A percentile compares a stretch with the other conserved stretches of the same genome.
Conservation (phyloP, 1,284 basidiomycete genomes). For the Mycosarcoma mackinlayi region DNA sequence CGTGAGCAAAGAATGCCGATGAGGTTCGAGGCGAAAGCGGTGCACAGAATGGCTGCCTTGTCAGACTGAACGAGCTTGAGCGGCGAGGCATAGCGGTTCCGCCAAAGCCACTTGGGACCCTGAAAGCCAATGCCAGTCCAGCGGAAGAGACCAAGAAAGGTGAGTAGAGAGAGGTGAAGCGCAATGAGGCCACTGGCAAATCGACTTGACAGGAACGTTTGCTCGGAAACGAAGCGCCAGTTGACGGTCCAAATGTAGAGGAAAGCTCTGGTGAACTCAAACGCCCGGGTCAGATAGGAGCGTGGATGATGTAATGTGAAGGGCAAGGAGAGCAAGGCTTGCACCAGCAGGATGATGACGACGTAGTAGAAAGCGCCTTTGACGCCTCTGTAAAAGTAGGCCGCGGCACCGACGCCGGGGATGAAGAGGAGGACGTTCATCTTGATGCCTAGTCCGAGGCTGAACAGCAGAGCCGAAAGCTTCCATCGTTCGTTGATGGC, state of each 20-base stretch:
- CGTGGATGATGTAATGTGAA: slow-evolving; percentile 77
- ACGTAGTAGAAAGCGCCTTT: slow-evolving; percentile 15
- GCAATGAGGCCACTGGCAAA: slow-evolving; percentile 78
- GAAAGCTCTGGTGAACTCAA: slow-evolving; percentile 88
- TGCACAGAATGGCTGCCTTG: slow-evolving; percentile 17
- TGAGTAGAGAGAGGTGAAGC: slow-evolving; percentile 76
- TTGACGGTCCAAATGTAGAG: slow-evolving; percentile 98
- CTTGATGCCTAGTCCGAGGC: slow-evolving; percentile 88
- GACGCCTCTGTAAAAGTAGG: slow-evolving; percentile 74
- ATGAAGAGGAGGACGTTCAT: slow-evolving; percentile 96
- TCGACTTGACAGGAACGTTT: slow-evolving; percentile 76
- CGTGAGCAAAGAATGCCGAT: slow-evolving; percentile 91
- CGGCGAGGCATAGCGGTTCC: slow-evolving; percentile 7
- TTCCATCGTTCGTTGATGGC: slow-evolving; percentile 75
- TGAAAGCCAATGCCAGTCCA: slow-evolving; percentile 78
- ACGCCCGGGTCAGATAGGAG: slow-evolving; percentile 81
- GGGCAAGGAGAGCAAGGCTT: slow-evolving; percentile 77
- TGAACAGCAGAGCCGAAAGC: slow-evolving; percentile 77
- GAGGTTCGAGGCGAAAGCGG: slow-evolving; percentile 83
- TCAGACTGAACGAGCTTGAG: slow-evolving; percentile 1
- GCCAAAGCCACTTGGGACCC: slow-evolving; percentile 73
- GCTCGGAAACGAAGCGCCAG: slow-evolving; percentile 87
- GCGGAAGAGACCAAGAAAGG: slow-evolving; percentile 75
- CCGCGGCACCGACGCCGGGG: slow-evolving; percentile 79
- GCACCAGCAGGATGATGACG: slow-evolving; percentile 59